Percentiles rank a stretch among this genome's conserved stretches.
phyloP scores from a whole-genome alignment of 495 filamentous ascomycete species.

The Parachaetomium inaequale region DNA sequence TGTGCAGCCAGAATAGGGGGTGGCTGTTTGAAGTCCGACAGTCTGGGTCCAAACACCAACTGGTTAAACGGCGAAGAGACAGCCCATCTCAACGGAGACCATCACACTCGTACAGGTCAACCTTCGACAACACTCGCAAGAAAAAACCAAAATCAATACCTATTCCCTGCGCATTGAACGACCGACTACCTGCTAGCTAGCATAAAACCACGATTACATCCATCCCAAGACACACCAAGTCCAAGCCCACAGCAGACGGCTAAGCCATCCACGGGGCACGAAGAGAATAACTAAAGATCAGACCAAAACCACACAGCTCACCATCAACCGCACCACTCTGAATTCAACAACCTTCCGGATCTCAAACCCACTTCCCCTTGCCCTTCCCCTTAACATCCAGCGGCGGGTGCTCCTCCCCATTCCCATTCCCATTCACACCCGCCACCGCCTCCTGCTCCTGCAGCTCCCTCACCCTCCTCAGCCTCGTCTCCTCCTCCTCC shows the following conservation, averaged over 20 bases:
- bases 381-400: background rate
- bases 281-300: background rate
- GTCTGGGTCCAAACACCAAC: too few species aligned
- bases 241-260: background rate
- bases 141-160: background rate
- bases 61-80: too few species aligned
- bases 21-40: too few species aligned
- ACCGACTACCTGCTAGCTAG: background rate
- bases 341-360: background rate
- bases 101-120: too few species aligned
- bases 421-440: constrained; percentile 52
- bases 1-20: too few species aligned
- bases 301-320: background rate
- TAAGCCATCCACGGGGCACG: background rate
- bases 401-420: constrained; percentile 34
- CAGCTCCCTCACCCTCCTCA: constrained; percentile 11
- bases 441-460: constrained; percentile 21
- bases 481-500: constrained; percentile 63
- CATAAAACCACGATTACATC: background rate
- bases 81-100: too few species aligned
- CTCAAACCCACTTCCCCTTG: constrained; percentile 1
- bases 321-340: background rate
- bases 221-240: background rate
- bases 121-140: too few species aligned
- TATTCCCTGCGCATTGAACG: background rate